phyloP scores from a whole-genome alignment of 2,329 filamentous ascomycete genomes.

The Epichloe typhina region DNA sequence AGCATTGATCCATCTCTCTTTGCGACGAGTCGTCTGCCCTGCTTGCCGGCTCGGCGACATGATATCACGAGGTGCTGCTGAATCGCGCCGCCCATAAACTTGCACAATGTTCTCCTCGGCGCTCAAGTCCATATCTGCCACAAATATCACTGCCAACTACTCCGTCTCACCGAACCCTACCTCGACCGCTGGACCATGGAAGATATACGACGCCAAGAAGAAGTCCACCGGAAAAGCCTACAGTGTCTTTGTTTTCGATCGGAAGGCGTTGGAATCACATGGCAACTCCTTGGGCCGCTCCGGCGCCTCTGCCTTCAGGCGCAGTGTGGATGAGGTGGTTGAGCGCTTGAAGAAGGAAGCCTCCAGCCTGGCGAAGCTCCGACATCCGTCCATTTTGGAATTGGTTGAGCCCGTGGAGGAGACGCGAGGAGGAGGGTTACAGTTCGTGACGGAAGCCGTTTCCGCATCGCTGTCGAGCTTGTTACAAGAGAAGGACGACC shows the following conservation, averaged over 20 bases:
- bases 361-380: slow-evolving; percentile 70
- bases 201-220: slow-evolving; percentile 94
- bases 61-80: slow-evolving; percentile 12
- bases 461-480: slow-evolving; percentile 77
- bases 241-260: slow-evolving; percentile 91
- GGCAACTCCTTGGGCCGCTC: slow-evolving; percentile 25
- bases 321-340: slow-evolving; percentile 75
- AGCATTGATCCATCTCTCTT: background rate
- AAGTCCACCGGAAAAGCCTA: slow-evolving; percentile 82
- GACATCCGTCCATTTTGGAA: slow-evolving; percentile 86
- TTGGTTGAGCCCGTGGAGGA: slow-evolving; percentile 93
- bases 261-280: slow-evolving; percentile 62
- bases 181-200: slow-evolving; percentile 86
- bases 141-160: slow-evolving; percentile 90
- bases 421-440: slow-evolving; percentile 76
- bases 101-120: slow-evolving; percentile 75
- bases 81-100: slow-evolving; percentile 8
- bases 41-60: slow-evolving; percentile 11
- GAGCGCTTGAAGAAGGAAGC: slow-evolving; percentile 88
- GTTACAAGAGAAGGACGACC: slow-evolving; percentile 77
- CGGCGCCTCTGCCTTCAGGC: slow-evolving; percentile 55
- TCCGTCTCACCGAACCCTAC: slow-evolving; percentile 61
- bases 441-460: slow-evolving; percentile 90
- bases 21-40: background rate
- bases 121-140: slow-evolving; percentile 80